These are phyloP conservation scores for Fusarium sp. DNA, from an alignment of 2,329 filamentous ascomycete genomes.

Conservation along the genomic window DNA sequence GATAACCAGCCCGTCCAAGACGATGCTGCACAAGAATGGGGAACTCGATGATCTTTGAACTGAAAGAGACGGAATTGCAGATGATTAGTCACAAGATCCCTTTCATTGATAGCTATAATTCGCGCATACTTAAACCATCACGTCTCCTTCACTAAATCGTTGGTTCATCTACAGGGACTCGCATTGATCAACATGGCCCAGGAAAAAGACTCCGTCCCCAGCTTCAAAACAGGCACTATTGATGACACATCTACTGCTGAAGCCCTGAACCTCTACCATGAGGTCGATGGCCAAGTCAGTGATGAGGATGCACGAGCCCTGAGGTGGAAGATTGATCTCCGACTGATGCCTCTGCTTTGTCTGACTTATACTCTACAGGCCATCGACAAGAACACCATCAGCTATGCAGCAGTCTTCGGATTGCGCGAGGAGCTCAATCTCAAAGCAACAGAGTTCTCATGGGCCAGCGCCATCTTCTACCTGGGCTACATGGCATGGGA, in stretches of 20 bases:
- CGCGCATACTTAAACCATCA: neutral
- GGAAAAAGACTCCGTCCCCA: neutral
- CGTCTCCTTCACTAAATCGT: neutral
- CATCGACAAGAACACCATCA: slow-evolving; percentile 42
- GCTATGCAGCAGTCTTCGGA: slow-evolving; percentile 55
- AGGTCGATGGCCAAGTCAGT: slow-evolving; percentile 2
- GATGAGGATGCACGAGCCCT: slow-evolving; percentile 10
- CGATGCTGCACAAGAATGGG: neutral
- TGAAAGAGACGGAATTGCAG: neutral
- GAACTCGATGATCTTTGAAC: neutral
- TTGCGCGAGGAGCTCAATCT: slow-evolving; percentile 52
- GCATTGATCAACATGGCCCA: neutral
- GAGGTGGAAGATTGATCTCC: slow-evolving; percentile 35
- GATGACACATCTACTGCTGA: slow-evolving; percentile 17
- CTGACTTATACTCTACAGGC: slow-evolving; percentile 40
- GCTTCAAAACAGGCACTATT: slow-evolving; percentile 8
- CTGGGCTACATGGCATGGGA: slow-evolving; percentile 52
- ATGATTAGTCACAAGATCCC: neutral
- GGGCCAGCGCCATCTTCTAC: slow-evolving; percentile 56
- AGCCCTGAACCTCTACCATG: slow-evolving; percentile 15
- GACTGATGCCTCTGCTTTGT: slow-evolving; percentile 41
- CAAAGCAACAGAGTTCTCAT: slow-evolving; percentile 52
- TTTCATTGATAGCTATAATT: neutral
- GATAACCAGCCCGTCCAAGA: slow-evolving; percentile 4
- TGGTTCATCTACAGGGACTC: neutral